Evolutionary conservation across 2,329 filamentous ascomycete species (phyloP).

Genomic region (Endocalyx cinctus): DNA sequence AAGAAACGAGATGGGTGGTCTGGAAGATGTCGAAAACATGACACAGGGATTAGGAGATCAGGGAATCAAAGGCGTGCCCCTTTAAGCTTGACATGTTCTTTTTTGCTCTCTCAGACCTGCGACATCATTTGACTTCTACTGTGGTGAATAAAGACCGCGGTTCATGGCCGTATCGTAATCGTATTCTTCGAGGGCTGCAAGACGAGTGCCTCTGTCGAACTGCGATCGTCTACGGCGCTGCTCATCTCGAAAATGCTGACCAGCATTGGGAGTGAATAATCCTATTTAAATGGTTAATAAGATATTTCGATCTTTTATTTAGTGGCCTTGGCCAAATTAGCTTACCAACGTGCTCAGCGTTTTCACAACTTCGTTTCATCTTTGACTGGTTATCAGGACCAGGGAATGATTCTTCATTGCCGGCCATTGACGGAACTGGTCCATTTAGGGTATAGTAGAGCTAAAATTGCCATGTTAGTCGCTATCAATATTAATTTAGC

Average conservation of each 20-base stretch:
- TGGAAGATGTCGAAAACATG: no score
- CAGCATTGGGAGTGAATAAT: constrained; percentile 75
- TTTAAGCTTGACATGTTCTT: no score
- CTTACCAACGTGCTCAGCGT: constrained; percentile 77
- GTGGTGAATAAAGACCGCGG: constrained; percentile 30
- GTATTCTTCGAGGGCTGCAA: constrained; percentile 62
- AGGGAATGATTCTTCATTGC: constrained; percentile 72
- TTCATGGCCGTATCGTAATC: constrained; percentile 45
- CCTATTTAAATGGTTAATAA: constrained; percentile 39
- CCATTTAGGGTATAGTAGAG: constrained; percentile 49
- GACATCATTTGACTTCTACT: no score
- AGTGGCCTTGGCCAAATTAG: constrained; percentile 14
- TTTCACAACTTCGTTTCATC: constrained; percentile 81
- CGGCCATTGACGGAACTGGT: constrained; percentile 49
- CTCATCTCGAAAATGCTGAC: constrained; percentile 68
- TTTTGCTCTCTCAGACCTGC: no score
- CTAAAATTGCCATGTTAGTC: constrained; percentile 28
- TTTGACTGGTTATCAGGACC: constrained; percentile 79
- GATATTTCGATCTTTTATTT: background rate
- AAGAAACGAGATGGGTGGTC: no score
- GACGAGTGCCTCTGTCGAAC: constrained; percentile 75
- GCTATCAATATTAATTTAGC: background rate
- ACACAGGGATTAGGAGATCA: no score
- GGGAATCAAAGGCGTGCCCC: no score
- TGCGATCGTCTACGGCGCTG: constrained; percentile 73